These are phyloP conservation scores for Citrus unshiu DNA, from an alignment of 345 rosid species.

Conservation along the genomic window DNA sequence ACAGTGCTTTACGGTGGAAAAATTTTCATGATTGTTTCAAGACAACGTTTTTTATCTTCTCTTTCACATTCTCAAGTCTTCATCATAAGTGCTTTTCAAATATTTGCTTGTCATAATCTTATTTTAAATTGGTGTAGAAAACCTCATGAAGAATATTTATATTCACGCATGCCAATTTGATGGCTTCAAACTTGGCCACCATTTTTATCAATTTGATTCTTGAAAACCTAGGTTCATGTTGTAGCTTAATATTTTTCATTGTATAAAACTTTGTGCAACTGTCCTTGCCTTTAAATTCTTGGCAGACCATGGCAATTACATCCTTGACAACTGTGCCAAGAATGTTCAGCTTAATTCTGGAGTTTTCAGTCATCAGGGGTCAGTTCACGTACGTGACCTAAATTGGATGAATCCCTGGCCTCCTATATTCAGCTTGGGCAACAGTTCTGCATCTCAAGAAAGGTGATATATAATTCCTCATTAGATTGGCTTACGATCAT, in stretches of 20 bases:
- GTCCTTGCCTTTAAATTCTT: conserved; percentile 1
- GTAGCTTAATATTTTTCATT: neutral
- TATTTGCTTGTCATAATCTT: neutral
- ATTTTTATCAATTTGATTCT: neutral
- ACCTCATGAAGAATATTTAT: neutral
- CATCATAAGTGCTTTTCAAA: neutral
- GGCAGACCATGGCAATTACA: conserved; percentile 56
- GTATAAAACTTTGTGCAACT: neutral
- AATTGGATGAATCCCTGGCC: conserved; percentile 80
- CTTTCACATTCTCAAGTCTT: neutral
- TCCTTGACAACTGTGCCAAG: conserved; percentile 64
- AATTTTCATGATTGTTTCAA: neutral
- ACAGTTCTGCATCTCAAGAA: conserved; percentile 17
- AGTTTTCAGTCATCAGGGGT: conserved; percentile 36
- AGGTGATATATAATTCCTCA: conserved; percentile 33
- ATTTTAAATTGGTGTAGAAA: neutral
- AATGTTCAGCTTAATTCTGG: conserved; percentile 50
- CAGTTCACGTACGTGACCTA: conserved; percentile 65
- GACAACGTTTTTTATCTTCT: neutral
- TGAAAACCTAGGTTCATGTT: neutral
- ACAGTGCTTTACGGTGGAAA: neutral
- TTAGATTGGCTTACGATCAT: neutral
- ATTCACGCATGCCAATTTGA: neutral
- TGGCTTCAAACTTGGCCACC: neutral
- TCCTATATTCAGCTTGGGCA: conserved; percentile 20